These are phyloP conservation scores for Colletotrichum sp. DNA, from an alignment of 2,329 filamentous ascomycete species.

Conservation along the genomic window DNA sequence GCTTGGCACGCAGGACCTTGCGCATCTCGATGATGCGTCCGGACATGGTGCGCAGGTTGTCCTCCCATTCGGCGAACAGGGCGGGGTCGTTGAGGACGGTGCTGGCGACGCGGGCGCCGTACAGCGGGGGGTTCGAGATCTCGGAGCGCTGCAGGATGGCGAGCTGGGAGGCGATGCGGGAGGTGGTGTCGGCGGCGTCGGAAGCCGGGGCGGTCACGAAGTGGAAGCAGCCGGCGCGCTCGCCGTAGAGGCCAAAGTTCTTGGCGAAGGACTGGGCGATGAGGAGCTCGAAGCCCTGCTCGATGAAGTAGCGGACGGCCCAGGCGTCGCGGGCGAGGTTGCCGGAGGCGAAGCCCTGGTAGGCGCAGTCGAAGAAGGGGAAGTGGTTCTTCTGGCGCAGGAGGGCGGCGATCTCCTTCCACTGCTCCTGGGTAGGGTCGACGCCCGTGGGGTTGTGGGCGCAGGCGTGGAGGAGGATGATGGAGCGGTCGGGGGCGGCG, in stretches of 20 bases:
- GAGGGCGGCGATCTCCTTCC: slow-evolving; percentile 84
- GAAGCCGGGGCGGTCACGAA: slow-evolving; percentile 77
- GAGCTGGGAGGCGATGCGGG: slow-evolving; percentile 82
- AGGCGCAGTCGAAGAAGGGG: slow-evolving; percentile 97
- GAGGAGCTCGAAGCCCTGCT: slow-evolving; percentile 87
- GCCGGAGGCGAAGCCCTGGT: slow-evolving; percentile 97
- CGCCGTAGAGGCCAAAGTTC: slow-evolving; percentile 96
- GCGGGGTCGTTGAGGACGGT: slow-evolving; percentile 81
- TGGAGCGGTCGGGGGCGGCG: slow-evolving; percentile 76
- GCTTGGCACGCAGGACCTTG: slow-evolving; percentile 73
- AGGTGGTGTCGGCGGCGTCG: slow-evolving; percentile 66
- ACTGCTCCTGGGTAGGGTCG: slow-evolving; percentile 92
- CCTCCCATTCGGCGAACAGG: slow-evolving; percentile 91
- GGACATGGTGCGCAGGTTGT: slow-evolving; percentile 90
- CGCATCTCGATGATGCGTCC: slow-evolving; percentile 96
- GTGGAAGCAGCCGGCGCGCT: slow-evolving; percentile 96
- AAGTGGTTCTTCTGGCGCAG: slow-evolving; percentile 84
- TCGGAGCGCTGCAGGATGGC: slow-evolving; percentile 95
- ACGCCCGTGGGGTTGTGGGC: slow-evolving; percentile 98
- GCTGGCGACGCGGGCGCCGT: slow-evolving; percentile 88
- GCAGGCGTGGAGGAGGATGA: slow-evolving; percentile 93
- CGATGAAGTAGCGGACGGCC: slow-evolving; percentile 93
- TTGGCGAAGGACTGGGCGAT: slow-evolving; percentile 96
- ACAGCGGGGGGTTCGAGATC: slow-evolving; percentile 95
- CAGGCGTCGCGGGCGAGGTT: slow-evolving; percentile 84